A percentile compares a stretch with the other conserved stretches of the same genome.
These are phyloP conservation scores for Paramecium primaurelia DNA, from an alignment of 73 alveolate species.

Conservation along the genomic window DNA sequence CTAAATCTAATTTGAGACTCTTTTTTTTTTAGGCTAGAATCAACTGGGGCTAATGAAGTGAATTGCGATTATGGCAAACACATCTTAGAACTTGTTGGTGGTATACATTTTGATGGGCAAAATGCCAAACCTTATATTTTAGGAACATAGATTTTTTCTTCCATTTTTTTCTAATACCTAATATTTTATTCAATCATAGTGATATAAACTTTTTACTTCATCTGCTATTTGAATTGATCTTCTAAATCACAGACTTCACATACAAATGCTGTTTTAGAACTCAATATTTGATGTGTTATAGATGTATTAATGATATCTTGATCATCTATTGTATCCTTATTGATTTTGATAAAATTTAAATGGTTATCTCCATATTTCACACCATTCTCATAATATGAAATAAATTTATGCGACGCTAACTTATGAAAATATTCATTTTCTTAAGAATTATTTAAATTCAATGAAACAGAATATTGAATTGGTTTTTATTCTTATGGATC, in stretches of 20 bases:
- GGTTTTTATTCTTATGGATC: constrained; percentile 6
- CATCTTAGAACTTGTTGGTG: no score
- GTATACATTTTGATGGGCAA: no score
- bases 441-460: neutral
- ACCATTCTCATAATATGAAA: neutral
- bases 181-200: no score
- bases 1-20: no score
- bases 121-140: no score
- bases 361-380: neutral
- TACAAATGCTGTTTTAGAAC: constrained; percentile 4
- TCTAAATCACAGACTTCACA: constrained; percentile 23
- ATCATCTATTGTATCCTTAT: neutral
- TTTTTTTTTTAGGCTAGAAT: no score
- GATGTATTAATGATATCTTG: neutral
- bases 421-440: constrained; percentile 32
- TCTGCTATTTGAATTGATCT: neutral
- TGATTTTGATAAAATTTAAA: neutral
- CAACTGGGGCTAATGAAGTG: no score
- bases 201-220: neutral
- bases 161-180: no score
- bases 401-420: neutral
- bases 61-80: no score
- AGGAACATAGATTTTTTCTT: no score
- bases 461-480: neutral
- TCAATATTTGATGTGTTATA: neutral